phyloP scores from a whole-genome alignment of 2,329 filamentous ascomycete species.

The Aspergillus uvarum region DNA sequence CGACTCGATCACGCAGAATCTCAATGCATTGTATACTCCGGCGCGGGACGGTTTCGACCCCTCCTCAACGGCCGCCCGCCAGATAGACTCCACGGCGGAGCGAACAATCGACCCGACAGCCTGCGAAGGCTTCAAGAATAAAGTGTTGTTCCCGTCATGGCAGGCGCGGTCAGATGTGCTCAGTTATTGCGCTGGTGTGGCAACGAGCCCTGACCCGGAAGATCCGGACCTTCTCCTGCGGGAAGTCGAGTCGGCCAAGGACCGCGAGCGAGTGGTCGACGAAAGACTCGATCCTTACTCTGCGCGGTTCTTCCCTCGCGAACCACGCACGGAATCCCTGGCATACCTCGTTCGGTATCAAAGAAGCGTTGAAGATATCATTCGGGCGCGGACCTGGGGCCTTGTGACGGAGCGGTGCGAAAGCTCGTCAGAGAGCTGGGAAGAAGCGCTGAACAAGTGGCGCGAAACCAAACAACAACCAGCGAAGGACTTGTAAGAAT shows the following conservation, averaged over 20 bases:
- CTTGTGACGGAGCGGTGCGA: slow-evolving; percentile 74
- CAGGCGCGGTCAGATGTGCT: slow-evolving; percentile 77
- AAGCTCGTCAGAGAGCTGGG: slow-evolving; percentile 59
- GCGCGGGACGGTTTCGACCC: slow-evolving; percentile 73
- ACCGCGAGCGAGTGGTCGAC: slow-evolving; percentile 73
- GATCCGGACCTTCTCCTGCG: slow-evolving; percentile 74
- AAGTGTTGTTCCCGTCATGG: slow-evolving; percentile 86
- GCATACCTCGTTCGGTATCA: slow-evolving; percentile 66
- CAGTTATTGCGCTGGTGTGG: slow-evolving; percentile 85
- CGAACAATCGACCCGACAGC: slow-evolving; percentile 59
- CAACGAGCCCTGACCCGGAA: slow-evolving; percentile 80
- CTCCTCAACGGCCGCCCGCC: slow-evolving; percentile 66
- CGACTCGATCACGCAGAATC: slow-evolving; percentile 88
- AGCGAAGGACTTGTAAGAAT: background rate
- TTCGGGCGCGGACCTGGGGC: slow-evolving; percentile 79
- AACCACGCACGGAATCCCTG: slow-evolving; percentile 77
- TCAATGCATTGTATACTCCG: slow-evolving; percentile 84
- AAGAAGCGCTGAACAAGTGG: slow-evolving; percentile 66
- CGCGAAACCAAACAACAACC: slow-evolving; percentile 38
- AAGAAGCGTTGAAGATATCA: slow-evolving; percentile 74
- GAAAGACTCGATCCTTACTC: slow-evolving; percentile 88
- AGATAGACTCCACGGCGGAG: slow-evolving; percentile 49
- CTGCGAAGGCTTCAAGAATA: slow-evolving; percentile 71
- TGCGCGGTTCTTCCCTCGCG: slow-evolving; percentile 70
- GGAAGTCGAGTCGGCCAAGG: slow-evolving; percentile 67